A percentile compares a stretch with the other conserved stretches of the same genome.
Conservation (phyloP, 352 stramenopile genomes). For the Phytophthora sansomeana region DNA sequence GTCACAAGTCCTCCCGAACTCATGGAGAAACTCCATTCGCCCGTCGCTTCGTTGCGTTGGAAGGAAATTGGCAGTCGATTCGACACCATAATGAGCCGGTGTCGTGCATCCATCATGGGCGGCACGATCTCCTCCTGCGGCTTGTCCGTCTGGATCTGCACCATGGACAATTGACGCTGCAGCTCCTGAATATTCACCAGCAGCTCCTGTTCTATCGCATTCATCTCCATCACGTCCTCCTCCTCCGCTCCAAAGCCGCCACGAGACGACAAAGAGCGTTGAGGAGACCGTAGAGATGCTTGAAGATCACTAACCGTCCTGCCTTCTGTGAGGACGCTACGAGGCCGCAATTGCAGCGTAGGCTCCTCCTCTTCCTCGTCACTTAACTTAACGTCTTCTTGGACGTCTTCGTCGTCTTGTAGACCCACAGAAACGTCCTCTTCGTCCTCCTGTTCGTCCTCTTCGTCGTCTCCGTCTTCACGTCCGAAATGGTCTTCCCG, state of each 20-base stretch:
- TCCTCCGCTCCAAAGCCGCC: slow-evolving; percentile 56
- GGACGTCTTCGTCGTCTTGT: slow-evolving; percentile 20
- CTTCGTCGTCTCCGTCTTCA: background rate
- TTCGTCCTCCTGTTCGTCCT: background rate
- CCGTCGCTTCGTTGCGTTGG: slow-evolving; percentile 84
- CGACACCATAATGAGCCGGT: slow-evolving; percentile 90
- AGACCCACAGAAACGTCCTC: slow-evolving; percentile 1
- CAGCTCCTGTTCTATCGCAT: slow-evolving; percentile 87
- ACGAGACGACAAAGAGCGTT: slow-evolving; percentile 25
- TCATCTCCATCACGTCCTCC: slow-evolving; percentile 78
- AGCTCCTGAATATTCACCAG: slow-evolving; percentile 93
- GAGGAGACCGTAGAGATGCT: slow-evolving; percentile 33
- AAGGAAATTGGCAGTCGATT: slow-evolving; percentile 93
- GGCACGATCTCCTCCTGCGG: slow-evolving; percentile 76
- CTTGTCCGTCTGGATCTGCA: slow-evolving; percentile 87
- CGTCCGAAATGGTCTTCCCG: slow-evolving; percentile 19
- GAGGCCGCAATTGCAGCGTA: slow-evolving; percentile 13
- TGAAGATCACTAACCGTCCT: slow-evolving; percentile 10
- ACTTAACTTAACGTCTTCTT: slow-evolving; percentile 25
- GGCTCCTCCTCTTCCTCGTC: slow-evolving; percentile 22
- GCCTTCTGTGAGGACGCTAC: slow-evolving; percentile 7
- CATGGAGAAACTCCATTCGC: slow-evolving; percentile 90
- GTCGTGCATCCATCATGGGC: slow-evolving; percentile 67
- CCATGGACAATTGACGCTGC: slow-evolving; percentile 88
- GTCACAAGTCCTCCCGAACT: slow-evolving; percentile 90